A percentile compares a stretch with the other conserved stretches of the same genome.
Conservation (phyloP, 129 eudicot species). For the Escallonia herrerae region DNA sequence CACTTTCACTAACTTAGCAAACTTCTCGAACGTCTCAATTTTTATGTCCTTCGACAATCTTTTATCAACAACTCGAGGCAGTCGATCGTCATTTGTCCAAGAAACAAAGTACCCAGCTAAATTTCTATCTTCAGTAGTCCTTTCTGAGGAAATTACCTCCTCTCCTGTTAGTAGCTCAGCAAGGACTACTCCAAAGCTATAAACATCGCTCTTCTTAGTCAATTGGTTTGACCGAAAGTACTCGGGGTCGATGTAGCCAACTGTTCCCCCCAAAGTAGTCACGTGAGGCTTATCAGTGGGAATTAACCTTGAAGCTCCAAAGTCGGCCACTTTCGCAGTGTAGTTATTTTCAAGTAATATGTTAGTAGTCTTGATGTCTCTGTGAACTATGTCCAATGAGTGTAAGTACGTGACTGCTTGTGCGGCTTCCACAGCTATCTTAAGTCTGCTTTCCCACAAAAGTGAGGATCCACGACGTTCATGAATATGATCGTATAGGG, state of each 20-base stretch:
- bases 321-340: conserved; percentile 3
- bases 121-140: not conserved
- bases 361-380: conserved; percentile 13
- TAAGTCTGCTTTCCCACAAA: conserved; percentile 2
- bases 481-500: not conserved
- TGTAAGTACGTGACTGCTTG: conserved; percentile 13
- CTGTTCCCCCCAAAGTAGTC: not conserved
- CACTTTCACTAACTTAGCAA: not conserved
- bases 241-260: conserved; percentile 6
- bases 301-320: conserved; percentile 1
- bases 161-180: conserved; percentile 20
- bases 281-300: not conserved
- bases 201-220: not conserved
- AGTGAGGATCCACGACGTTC: not conserved
- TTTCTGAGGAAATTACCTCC: not conserved
- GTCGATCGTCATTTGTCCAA: not conserved
- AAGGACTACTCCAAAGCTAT: conserved; percentile 17
- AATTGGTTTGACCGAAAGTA: not conserved
- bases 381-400: conserved; percentile 7
- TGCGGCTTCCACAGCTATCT: conserved; percentile 6
- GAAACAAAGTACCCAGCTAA: conserved; percentile 5
- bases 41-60: not conserved
- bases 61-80: not conserved
- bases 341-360: not conserved
- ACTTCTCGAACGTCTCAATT: not conserved